A percentile compares a stretch with the other conserved stretches of the same genome.
Conservation (phyloP, 2,329 filamentous ascomycete genomes). For the Fulvia fulva region DNA sequence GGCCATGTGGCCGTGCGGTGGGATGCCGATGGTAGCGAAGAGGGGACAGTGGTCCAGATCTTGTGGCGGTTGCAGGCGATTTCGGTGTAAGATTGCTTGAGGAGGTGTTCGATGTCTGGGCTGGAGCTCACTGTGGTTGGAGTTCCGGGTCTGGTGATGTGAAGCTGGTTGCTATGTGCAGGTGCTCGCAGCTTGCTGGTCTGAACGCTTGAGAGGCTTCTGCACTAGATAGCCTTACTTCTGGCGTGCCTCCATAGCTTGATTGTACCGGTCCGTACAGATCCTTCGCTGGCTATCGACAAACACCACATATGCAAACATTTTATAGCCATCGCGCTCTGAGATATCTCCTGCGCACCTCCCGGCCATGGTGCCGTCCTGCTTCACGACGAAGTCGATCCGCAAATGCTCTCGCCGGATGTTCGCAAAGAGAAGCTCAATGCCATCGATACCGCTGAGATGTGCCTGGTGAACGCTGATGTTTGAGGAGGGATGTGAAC, state of each 20-base stretch:
- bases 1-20: neutral
- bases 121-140: too few species aligned
- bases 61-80: neutral
- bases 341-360: slow-evolving; percentile 27
- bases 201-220: too few species aligned
- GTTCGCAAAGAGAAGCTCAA: slow-evolving; percentile 40
- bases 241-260: too few species aligned
- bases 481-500: slow-evolving; percentile 14
- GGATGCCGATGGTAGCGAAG: neutral
- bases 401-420: slow-evolving; percentile 40
- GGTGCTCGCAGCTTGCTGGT: too few species aligned
- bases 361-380: neutral
- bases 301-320: slow-evolving; percentile 38
- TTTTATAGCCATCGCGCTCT: slow-evolving; percentile 46
- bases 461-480: slow-evolving; percentile 43
- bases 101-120: neutral
- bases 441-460: slow-evolving; percentile 40
- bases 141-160: neutral
- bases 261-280: neutral
- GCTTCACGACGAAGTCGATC: slow-evolving; percentile 44
- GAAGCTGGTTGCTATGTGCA: too few species aligned
- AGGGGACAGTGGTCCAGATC: neutral
- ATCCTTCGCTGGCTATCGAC: neutral
- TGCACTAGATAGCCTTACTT: too few species aligned
- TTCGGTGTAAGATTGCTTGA: neutral